Evolutionary conservation across 257 asterid genomes (phyloP).

Genomic region (Fraxinus cuspidata): DNA sequence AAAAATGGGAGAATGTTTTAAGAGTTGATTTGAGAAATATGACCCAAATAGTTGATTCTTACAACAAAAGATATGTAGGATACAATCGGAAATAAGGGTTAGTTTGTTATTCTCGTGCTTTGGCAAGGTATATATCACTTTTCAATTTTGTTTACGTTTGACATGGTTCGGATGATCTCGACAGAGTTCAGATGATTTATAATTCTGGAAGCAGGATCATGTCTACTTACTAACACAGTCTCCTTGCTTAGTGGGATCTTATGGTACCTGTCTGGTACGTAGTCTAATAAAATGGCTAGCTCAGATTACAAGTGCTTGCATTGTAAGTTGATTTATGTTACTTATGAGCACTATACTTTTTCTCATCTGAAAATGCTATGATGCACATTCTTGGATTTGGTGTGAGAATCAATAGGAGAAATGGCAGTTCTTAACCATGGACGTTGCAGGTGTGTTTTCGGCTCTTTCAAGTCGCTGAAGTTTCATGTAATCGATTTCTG

Average conservation of each 20-base stretch:
- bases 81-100: background rate
- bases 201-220: background rate
- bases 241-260: too few relatives aligned
- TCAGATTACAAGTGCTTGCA: background rate
- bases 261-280: too few relatives aligned
- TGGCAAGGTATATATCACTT: background rate
- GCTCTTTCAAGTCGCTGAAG: background rate
- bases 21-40: conserved; percentile 58
- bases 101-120: background rate
- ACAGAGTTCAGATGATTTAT: too few relatives aligned
- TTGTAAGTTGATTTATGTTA: background rate
- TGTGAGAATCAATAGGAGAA: background rate
- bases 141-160: background rate
- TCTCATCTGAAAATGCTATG: background rate
- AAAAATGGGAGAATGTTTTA: conserved; percentile 60
- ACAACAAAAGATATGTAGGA: conserved; percentile 29
- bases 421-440: too few relatives aligned
- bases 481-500: too few relatives aligned
- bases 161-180: too few relatives aligned
- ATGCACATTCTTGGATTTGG: background rate
- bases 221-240: background rate
- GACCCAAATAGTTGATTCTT: conserved; percentile 64
- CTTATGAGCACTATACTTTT: background rate
- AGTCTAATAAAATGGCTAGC: background rate
- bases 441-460: background rate